Evolutionary conservation across 108 stramenopile species (phyloP).

Genomic region (Nitzschia sp.): DNA sequence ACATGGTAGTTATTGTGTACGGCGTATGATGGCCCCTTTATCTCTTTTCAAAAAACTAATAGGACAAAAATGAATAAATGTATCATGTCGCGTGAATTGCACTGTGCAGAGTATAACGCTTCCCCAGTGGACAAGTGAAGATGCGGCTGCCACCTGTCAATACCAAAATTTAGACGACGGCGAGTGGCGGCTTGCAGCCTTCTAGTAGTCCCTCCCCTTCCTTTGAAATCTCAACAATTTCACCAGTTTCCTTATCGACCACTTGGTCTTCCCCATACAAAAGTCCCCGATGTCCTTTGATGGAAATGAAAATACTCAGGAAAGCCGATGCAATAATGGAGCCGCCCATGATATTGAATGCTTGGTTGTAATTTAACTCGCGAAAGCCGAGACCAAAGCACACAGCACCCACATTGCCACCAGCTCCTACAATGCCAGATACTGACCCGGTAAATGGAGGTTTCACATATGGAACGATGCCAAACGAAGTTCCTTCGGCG

Average conservation of each 20-base stretch:
- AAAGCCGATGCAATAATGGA: slow-evolving; percentile 39
- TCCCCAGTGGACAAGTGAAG: too few relatives aligned
- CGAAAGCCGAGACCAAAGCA: slow-evolving; percentile 66
- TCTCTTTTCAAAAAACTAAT: too few relatives aligned
- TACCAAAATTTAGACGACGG: neutral
- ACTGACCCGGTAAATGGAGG: slow-evolving; percentile 68
- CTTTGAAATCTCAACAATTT: slow-evolving; percentile 4
- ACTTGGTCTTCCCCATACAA: slow-evolving; percentile 28
- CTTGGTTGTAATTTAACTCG: slow-evolving; percentile 32
- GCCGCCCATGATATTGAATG: slow-evolving; percentile 54
- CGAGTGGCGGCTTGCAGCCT: too few relatives aligned
- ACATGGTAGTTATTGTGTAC: too few relatives aligned
- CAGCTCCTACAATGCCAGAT: slow-evolving; percentile 81
- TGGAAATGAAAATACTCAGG: slow-evolving; percentile 40
- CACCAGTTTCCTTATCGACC: slow-evolving; percentile 29
- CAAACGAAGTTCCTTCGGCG: slow-evolving; percentile 78
- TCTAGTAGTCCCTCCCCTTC: slow-evolving; percentile 6
- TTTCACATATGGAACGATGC: slow-evolving; percentile 81
- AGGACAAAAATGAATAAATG: too few relatives aligned
- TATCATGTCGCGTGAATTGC: too few relatives aligned
- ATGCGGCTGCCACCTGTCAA: too few relatives aligned
- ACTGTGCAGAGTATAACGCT: too few relatives aligned
- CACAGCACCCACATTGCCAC: slow-evolving; percentile 73
- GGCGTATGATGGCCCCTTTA: too few relatives aligned
- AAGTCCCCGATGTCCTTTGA: slow-evolving; percentile 51